Percentiles rank a stretch among this genome's conserved stretches.
Conservation (phyloP, 1,284 basidiomycete genomes). For the Boletus smithii region DNA sequence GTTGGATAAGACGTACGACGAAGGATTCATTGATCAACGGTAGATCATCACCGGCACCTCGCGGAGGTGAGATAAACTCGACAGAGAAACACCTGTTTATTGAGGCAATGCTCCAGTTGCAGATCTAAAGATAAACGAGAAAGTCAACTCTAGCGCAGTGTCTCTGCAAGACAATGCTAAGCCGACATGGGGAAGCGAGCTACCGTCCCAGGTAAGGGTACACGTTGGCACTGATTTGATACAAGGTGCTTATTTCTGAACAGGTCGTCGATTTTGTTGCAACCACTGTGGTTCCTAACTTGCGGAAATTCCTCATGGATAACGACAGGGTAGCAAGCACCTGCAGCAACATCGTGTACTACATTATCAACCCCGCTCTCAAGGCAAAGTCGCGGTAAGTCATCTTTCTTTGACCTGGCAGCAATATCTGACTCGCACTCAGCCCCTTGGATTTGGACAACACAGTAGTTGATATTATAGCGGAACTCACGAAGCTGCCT, state of each 20-base stretch:
- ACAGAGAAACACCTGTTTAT: background rate
- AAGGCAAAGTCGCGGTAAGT: conserved; percentile 66
- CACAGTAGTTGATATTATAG: conserved; percentile 65
- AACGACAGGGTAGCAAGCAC: conserved; percentile 77
- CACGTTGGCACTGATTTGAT: background rate
- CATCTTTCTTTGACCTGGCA: background rate
- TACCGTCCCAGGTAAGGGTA: conserved; percentile 49
- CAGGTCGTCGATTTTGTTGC: conserved; percentile 79
- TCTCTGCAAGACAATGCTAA: conserved; percentile 45
- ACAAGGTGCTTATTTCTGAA: conserved; percentile 1
- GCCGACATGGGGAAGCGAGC: conserved; percentile 43
- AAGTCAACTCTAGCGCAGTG: conserved; percentile 42
- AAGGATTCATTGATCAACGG: conserved; percentile 63
- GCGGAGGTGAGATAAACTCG: conserved; percentile 39
- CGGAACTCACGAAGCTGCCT: conserved; percentile 78
- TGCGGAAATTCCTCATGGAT: conserved; percentile 82
- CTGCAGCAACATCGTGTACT: conserved; percentile 84
- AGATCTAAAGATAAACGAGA: conserved; percentile 56
- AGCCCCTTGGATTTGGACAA: conserved; percentile 71
- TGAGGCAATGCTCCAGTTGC: conserved; percentile 16
- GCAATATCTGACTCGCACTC: conserved; percentile 5
- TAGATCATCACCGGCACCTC: conserved; percentile 63
- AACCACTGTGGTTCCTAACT: conserved; percentile 64
- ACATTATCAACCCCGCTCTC: conserved; percentile 79
- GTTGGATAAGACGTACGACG: conserved; percentile 71